Evolutionary conservation across 2,329 filamentous ascomycete species (phyloP), one percentile per base, ranked within the genome.

Genomic region (Penicillium sp.): DNA sequence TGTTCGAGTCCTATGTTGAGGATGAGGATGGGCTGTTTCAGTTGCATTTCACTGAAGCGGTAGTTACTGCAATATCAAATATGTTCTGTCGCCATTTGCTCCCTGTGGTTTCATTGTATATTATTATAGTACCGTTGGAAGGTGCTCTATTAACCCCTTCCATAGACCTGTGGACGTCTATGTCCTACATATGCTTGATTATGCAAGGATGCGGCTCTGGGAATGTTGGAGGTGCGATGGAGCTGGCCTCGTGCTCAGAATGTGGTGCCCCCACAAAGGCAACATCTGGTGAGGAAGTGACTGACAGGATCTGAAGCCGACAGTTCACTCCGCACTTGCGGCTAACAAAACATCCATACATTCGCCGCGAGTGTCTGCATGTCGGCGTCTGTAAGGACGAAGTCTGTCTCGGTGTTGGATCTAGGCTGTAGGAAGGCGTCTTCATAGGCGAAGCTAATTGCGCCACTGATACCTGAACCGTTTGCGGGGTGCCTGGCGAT

Each of bases 221-320:
- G 29, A n/a, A 26, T 31, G 14, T 6, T 56, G 82, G 82, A 1
- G 79, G 80, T 74, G 79, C 83, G 0, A 84, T 85, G 79, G 50
- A 87, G 60, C 44, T 58, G 14, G 75, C 82, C 1, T 63, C 63
- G 1, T 88, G 85, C 53, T 81, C 84, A 0, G 76, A 86, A 51
- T 88, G 84, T 53, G 75, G n/a, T n/a, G 72, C 1, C 72, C 72
- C 1, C 50, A 63, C 0, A 74, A 1, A 83, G 84, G 0, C 59
- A 49, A 6, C 1, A 31, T 2, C 29, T 14, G 29, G n/a, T 7
- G 31, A 34, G 7, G 6, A 9, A 32, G 14, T 16, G 8, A 8
- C n/a, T 8, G 7, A 14, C 6, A 32, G n/a, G 8, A 18, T 18
- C 14, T 9, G 11, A 16, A 34, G 9, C 14, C 18, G n/a, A n/a